Evolutionary conservation across 805 yeast genomes (phyloP).

Genomic region (Alloascoidea hylecoeti): DNA sequence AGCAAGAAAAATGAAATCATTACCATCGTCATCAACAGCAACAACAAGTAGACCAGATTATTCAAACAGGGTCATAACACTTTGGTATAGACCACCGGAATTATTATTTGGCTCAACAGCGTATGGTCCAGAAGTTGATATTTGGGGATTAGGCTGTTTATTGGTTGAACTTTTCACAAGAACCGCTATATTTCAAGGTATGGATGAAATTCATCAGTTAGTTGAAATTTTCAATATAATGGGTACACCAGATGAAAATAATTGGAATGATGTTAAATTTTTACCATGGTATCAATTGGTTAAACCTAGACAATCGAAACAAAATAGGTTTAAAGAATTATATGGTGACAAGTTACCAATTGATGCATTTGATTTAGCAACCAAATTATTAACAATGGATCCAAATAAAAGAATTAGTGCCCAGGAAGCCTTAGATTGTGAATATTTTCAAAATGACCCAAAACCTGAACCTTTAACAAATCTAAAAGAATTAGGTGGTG

Average conservation of each 20-base stretch:
- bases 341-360: slow-evolving; percentile 30
- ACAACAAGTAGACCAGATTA: slow-evolving; percentile 43
- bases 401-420: slow-evolving; percentile 63
- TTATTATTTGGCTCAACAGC: slow-evolving; percentile 79
- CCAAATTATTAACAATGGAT: slow-evolving; percentile 45
- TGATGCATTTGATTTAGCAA: slow-evolving; percentile 46
- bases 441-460: slow-evolving; percentile 63
- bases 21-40: slow-evolving; percentile 20
- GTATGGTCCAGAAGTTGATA: slow-evolving; percentile 83
- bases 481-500: slow-evolving; percentile 50
- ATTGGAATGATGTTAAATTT: slow-evolving; percentile 68
- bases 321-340: slow-evolving; percentile 22
- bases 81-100: slow-evolving; percentile 98
- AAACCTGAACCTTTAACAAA: slow-evolving; percentile 41
- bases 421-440: slow-evolving; percentile 49
- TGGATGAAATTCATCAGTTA: slow-evolving; percentile 78
- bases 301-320: slow-evolving; percentile 32
- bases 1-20: slow-evolving; percentile 59
- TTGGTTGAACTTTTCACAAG: slow-evolving; percentile 68
- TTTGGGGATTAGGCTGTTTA: slow-evolving; percentile 95
- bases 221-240: slow-evolving; percentile 61
- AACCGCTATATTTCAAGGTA: slow-evolving; percentile 73
- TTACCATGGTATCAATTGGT: slow-evolving; percentile 92
- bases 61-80: slow-evolving; percentile 88
- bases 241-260: slow-evolving; percentile 69